A percentile compares a stretch with the other conserved stretches of the same genome.
These are phyloP conservation scores for Blastocladiella britannica DNA, from an alignment of 192 early-diverging fungal genomes.

Conservation along the genomic window DNA sequence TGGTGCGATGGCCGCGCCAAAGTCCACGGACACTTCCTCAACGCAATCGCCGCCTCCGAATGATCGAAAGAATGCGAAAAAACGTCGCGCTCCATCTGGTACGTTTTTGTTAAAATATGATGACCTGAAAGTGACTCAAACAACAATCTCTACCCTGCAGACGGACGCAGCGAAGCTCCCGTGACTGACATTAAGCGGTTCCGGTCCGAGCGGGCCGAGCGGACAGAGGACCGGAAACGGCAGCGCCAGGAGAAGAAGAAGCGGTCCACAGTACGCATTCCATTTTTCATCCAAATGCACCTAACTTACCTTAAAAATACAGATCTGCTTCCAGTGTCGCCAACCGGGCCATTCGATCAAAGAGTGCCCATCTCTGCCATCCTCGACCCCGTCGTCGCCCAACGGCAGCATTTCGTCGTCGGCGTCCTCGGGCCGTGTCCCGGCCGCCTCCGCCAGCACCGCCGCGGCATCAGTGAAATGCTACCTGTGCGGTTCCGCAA, in stretches of 20 bases:
- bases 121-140: no score
- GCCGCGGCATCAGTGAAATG: constrained; percentile 18
- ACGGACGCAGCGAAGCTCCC: no score
- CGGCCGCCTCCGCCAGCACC: not conserved
- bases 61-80: not conserved
- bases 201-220: not conserved
- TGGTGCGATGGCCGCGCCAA: no score
- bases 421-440: not conserved
- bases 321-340: constrained; percentile 73
- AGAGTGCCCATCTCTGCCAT: constrained; percentile 37
- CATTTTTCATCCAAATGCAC: not conserved
- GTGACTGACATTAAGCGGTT: not conserved
- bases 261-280: constrained; percentile 8
- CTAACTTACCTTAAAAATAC: not conserved
- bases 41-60: not conserved
- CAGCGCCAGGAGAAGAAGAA: constrained; percentile 9
- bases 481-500: constrained; percentile 69
- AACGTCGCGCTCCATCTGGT: not conserved
- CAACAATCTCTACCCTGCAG: no score
- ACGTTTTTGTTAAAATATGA: not conserved
- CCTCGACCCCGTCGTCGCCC: constrained; percentile 5
- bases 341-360: constrained; percentile 62
- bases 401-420: not conserved
- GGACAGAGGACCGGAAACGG: not conserved
- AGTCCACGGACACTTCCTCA: no score